Conservation (phyloP, 2,329 filamentous ascomycete species). For the Talaromyces sp. region DNA sequence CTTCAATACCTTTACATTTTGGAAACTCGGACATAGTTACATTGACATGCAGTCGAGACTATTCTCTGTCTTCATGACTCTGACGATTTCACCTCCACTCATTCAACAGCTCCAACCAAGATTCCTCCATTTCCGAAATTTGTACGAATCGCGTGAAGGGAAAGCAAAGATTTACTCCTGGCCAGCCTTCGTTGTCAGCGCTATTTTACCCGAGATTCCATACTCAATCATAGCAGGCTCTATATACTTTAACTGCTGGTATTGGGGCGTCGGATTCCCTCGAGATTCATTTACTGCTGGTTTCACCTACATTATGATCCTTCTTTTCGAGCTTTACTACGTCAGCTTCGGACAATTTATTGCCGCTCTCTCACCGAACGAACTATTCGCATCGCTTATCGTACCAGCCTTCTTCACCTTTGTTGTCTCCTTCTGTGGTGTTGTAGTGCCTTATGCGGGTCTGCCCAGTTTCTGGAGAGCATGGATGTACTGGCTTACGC, state of each 20-base stretch:
- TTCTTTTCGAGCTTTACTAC: conserved; percentile 65
- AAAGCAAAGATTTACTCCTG: conserved; percentile 79
- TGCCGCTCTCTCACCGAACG: conserved; percentile 63
- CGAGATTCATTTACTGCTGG: conserved; percentile 57
- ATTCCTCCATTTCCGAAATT: conserved; percentile 61
- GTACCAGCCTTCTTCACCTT: conserved; percentile 69
- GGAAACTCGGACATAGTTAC: conserved; percentile 54
- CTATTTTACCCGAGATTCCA: conserved; percentile 66
- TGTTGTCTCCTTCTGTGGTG: conserved; percentile 69
- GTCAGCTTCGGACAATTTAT: conserved; percentile 65
- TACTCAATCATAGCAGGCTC: conserved; percentile 64
- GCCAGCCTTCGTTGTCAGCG: conserved; percentile 64
- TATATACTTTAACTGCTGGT: conserved; percentile 64
- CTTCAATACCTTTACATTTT: conserved; percentile 71
- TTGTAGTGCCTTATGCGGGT: conserved; percentile 63
- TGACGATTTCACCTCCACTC: conserved; percentile 69
- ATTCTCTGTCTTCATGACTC: conserved; percentile 73
- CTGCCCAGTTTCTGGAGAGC: conserved; percentile 64
- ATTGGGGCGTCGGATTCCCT: conserved; percentile 54
- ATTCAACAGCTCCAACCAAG: conserved; percentile 75
- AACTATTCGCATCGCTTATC: conserved; percentile 62
- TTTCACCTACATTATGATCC: conserved; percentile 61
- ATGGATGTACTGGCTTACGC: conserved; percentile 66
- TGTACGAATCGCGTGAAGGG: conserved; percentile 70
- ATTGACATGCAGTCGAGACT: conserved; percentile 68